Conservation (phyloP, 441 rosid species). For the Daphne laureola region DNA sequence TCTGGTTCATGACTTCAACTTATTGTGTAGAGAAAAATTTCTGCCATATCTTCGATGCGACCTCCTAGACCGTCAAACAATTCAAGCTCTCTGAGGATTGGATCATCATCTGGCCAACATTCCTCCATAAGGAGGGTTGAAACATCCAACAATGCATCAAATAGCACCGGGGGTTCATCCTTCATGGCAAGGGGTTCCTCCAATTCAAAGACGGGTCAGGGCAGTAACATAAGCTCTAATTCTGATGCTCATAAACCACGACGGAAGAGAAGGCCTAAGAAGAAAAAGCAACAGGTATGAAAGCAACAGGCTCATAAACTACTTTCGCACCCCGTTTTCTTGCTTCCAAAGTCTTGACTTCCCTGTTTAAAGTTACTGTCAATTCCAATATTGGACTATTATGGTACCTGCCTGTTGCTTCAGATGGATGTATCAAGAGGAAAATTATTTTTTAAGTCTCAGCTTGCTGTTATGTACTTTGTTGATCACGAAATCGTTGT, state of each 20-base stretch:
- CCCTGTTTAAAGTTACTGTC: too few relatives aligned
- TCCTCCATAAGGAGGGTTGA: conserved; percentile 42
- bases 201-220: conserved; percentile 56
- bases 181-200: conserved; percentile 42
- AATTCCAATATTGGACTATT: too few relatives aligned
- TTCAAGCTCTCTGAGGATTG: conserved; percentile 46
- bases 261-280: conserved; percentile 93
- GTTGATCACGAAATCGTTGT: too few relatives aligned
- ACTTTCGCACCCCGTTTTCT: too few relatives aligned
- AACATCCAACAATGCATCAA: conserved; percentile 56
- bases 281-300: conserved; percentile 85
- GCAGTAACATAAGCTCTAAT: conserved; percentile 90
- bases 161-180: conserved; percentile 54
- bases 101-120: conserved; percentile 51
- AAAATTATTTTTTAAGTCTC: too few relatives aligned
- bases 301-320: conserved; percentile 80
- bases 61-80: conserved; percentile 75
- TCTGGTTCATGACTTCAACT: conserved; percentile 14
- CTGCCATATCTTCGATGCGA: conserved; percentile 89
- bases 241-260: conserved; percentile 93
- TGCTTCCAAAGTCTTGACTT: too few relatives aligned
- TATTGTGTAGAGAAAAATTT: conserved; percentile 42
- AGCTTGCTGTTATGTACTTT: too few relatives aligned
- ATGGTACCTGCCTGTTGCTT: too few relatives aligned
- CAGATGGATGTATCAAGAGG: too few relatives aligned